phyloP scores from a whole-genome alignment of 139 green algal species.

The Micractinium conductrix region DNA sequence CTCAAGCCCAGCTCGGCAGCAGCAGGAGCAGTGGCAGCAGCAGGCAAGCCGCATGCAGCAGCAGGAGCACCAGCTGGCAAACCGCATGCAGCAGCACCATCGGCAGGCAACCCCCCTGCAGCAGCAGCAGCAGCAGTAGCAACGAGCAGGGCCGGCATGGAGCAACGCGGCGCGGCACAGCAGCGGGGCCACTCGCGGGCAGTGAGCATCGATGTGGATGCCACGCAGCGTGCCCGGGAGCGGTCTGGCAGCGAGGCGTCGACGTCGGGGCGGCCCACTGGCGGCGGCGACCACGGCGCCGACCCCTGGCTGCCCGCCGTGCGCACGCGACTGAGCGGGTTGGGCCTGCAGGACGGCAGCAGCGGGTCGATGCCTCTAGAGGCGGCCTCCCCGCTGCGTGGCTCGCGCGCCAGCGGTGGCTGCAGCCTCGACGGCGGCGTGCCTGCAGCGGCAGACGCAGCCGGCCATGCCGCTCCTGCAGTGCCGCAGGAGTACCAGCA shows the following conservation, averaged over 20 bases:
- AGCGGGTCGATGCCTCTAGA: not conserved
- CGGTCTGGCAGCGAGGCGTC: not conserved
- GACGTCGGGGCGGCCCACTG: not conserved
- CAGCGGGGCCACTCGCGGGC: not conserved
- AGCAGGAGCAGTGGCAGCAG: not conserved
- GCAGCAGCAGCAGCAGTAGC: conserved; percentile 2
- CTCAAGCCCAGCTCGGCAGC: not conserved
- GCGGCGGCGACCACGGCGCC: not conserved
- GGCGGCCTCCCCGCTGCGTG: not conserved
- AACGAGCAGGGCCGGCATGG: too few species aligned
- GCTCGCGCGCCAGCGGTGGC: not conserved
- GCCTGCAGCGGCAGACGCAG: not conserved
- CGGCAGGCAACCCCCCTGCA: too few species aligned
- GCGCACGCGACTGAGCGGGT: not conserved
- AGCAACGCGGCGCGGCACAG: too few species aligned
- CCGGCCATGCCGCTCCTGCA: too few species aligned
- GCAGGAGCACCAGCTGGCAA: not conserved
- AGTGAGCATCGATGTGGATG: not conserved
- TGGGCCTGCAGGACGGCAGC: not conserved
- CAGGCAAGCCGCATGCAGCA: not conserved
- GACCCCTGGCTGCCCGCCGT: not conserved
- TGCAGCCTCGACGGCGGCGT: not conserved
- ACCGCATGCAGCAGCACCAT: not conserved
- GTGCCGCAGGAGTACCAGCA: not conserved
- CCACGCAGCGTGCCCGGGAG: not conserved